Base-by-base conservation (phyloP, 2,329 filamentous ascomycete genomes). In the Diaporthe helianthi region DNA sequence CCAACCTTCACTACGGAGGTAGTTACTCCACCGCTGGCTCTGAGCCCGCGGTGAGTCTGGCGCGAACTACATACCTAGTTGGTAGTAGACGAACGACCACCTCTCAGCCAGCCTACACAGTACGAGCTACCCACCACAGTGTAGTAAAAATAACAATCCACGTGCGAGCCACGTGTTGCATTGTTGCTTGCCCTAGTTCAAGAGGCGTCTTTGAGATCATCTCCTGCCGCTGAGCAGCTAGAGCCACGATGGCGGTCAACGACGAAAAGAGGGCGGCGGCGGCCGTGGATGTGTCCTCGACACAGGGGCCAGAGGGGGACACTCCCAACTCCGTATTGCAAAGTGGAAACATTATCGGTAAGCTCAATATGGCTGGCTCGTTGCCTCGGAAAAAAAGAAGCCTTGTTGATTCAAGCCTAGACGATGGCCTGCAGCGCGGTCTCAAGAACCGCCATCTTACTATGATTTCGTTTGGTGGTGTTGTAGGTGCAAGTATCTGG, bases 391-490 rank as follows among this genome's bases (percentile, higher is more conserved):
- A 22, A 9, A 12, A 19, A 29, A 9, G 17, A 19, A 29, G 19
- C 26, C 13, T 33, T 12, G 22, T 60, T 65, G 19, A 68, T 53
- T 13, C 15, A 9, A 24, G n/a, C 17, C 3, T 19, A 68, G 67
- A 69, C 26, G 67, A 69, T 52, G 67, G 67, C n/a, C 61, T 69
- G 19, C 67, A 69, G 61, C 41, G 67, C 24, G 67, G 67, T n/a
- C 67, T 69, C 33, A 69, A 69, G 19, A 66, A 69, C 52, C 60
- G 67, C 19, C 67, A 69, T 24, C 61, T 69, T 31, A 66, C 44
- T 36, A 72, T 73, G 69, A 73, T 83, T 47, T 80, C 61, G 60
- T 71, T 73, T 26, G 72, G 72, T 44, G 70, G 72, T 44, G 70
- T 73, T 33, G 69, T 73, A 13, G 72, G 72, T 38, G 68, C 72